A percentile compares a stretch with the other conserved stretches of the same genome.
Evolutionary conservation across 495 filamentous ascomycete genomes (phyloP).

Genomic region (Penicillium longicatenatum): DNA sequence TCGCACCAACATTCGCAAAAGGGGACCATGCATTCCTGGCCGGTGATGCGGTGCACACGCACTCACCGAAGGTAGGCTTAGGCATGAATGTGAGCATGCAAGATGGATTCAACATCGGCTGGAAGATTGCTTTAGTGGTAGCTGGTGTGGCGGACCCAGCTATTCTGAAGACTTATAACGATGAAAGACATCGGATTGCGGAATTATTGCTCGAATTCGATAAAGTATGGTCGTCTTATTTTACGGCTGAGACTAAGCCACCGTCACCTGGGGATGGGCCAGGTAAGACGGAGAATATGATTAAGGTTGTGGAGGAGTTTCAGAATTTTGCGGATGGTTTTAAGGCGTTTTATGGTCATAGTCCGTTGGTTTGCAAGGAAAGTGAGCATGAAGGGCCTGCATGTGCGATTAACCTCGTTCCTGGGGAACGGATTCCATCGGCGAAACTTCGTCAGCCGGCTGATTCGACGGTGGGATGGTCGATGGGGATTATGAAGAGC

Average conservation of each 20-base stretch:
- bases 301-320: constrained; percentile 26
- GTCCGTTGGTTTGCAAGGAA: constrained; percentile 30
- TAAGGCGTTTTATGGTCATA: constrained; percentile 37
- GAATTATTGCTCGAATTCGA: constrained; percentile 74
- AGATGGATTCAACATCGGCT: constrained; percentile 76
- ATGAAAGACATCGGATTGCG: constrained; percentile 69
- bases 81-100: constrained; percentile 86
- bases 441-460: constrained; percentile 57
- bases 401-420: constrained; percentile 37
- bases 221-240: constrained; percentile 28
- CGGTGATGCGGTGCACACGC: constrained; percentile 82
- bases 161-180: constrained; percentile 70
- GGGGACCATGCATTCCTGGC: constrained; percentile 73
- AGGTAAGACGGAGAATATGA: constrained; percentile 27
- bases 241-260: constrained; percentile 14
- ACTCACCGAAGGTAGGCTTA: constrained; percentile 81
- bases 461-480: constrained; percentile 52
- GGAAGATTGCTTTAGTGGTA: constrained; percentile 75
- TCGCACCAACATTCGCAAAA: constrained; percentile 65
- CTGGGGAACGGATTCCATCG: constrained; percentile 54
- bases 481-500: constrained; percentile 41
- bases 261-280: background rate
- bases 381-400: constrained; percentile 15
- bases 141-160: constrained; percentile 54
- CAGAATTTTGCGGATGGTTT: constrained; percentile 42